A percentile compares a stretch with the other conserved stretches of the same genome.
Evolutionary conservation across 192 early-diverging fungal species (phyloP).

Genomic region (Globomyces pollinis-pini): DNA sequence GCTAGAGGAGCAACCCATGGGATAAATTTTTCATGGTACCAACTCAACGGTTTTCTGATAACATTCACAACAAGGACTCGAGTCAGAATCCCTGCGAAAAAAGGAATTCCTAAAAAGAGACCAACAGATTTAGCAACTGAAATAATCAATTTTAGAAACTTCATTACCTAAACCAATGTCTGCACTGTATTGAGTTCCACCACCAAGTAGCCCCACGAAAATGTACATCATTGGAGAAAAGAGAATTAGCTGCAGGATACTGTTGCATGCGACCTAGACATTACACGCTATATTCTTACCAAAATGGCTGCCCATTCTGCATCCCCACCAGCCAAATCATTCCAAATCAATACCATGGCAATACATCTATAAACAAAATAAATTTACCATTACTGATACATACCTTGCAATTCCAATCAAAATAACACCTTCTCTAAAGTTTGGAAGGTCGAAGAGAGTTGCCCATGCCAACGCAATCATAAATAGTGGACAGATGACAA

Average conservation of each 20-base stretch:
- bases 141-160: too few species aligned
- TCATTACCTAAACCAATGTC: constrained; percentile 38
- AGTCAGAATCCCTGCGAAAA: constrained; percentile 51
- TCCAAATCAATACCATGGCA: constrained; percentile 77
- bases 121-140: constrained; percentile 37
- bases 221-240: constrained; percentile 50
- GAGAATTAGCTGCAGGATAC: constrained; percentile 56
- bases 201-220: constrained; percentile 45
- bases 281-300: too few species aligned
- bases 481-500: constrained; percentile 56
- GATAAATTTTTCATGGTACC: constrained; percentile 52
- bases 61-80: constrained; percentile 26
- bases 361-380: too few species aligned
- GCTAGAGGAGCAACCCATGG: constrained; percentile 47
- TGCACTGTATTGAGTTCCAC: too few species aligned
- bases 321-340: constrained; percentile 58
- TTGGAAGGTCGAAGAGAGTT: constrained; percentile 54
- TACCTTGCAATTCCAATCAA: constrained; percentile 41
- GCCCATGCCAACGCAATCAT: constrained; percentile 65
- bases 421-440: constrained; percentile 59
- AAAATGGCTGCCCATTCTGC: constrained; percentile 60
- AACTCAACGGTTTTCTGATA: constrained; percentile 22
- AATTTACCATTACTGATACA: too few species aligned
- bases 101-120: constrained; percentile 62
- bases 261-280: constrained; percentile 67